Evolutionary conservation across 208 protist species (phyloP).

Genomic region (Porcisia hertigi): DNA sequence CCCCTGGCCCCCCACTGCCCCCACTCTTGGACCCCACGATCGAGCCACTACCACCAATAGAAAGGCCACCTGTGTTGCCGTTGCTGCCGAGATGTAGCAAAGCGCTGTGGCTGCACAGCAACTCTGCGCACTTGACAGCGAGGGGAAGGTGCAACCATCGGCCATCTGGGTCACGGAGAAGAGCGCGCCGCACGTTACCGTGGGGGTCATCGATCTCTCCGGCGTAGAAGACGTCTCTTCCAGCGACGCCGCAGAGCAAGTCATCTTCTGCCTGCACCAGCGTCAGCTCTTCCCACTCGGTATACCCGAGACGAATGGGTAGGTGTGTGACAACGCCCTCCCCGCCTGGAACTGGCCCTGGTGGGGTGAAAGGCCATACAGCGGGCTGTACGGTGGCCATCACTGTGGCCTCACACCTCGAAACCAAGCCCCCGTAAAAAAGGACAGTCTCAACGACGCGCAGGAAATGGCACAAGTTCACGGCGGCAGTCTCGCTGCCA

Average conservation of each 20-base stretch:
- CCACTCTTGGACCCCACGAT: conserved; percentile 13
- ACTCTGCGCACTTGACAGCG: conserved; percentile 62
- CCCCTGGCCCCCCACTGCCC: conserved; percentile 16
- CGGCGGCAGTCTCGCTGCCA: conserved; percentile 34
- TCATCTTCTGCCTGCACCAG: conserved; percentile 9
- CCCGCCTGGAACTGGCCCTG: background rate
- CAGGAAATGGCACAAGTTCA: conserved; percentile 63
- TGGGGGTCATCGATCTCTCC: conserved; percentile 24
- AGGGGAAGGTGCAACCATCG: conserved; percentile 78
- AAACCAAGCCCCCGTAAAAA: conserved; percentile 53
- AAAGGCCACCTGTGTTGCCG: conserved; percentile 21
- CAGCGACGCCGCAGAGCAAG: background rate
- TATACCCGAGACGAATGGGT: conserved; percentile 35
- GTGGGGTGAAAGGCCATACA: conserved; percentile 1
- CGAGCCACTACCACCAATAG: conserved; percentile 4
- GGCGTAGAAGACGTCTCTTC: conserved; percentile 16
- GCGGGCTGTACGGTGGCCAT: background rate
- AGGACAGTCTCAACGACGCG: conserved; percentile 66
- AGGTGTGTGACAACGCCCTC: conserved; percentile 5
- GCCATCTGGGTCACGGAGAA: conserved; percentile 58
- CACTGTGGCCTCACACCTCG: conserved; percentile 1
- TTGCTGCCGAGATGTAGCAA: conserved; percentile 66
- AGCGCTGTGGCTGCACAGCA: conserved; percentile 48
- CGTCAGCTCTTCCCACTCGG: conserved; percentile 57
- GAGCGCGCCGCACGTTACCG: conserved; percentile 24